Percentiles rank a stretch among this genome's conserved stretches.
These are phyloP conservation scores for Hypsizygus ulmarius DNA, from an alignment of 1,284 basidiomycete species.

Conservation along the genomic window DNA sequence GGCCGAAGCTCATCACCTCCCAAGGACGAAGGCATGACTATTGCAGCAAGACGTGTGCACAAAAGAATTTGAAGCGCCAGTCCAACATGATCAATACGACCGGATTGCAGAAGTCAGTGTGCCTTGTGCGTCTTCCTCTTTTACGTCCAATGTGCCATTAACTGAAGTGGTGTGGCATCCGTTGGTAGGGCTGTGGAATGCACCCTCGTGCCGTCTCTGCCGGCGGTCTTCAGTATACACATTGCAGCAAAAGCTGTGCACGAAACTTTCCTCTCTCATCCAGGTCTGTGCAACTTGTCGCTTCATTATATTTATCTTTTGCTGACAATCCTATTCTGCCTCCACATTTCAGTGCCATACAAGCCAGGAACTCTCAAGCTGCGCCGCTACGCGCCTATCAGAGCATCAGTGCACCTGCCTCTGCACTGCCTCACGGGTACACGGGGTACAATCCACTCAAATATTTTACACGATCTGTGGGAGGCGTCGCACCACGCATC, in stretches of 20 bases:
- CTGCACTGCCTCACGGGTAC: neutral
- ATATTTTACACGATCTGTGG: neutral
- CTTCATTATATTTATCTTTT: constrained; percentile 6
- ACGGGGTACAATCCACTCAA: neutral
- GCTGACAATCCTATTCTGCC: constrained; percentile 8
- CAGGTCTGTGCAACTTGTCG: constrained; percentile 11
- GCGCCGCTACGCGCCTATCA: no score
- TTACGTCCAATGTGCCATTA: no score
- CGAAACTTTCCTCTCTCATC: constrained; percentile 5
- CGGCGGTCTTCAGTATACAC: constrained; percentile 9
- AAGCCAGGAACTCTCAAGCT: no score
- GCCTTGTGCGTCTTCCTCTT: no score
- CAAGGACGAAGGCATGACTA: no score
- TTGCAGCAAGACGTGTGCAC: no score
- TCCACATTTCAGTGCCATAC: constrained; percentile 1
- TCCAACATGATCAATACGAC: no score
- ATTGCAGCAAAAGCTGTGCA: constrained; percentile 17
- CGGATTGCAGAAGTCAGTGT: no score
- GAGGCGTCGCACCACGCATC: constrained; percentile 28
- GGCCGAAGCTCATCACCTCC: no score
- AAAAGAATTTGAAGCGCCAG: no score
- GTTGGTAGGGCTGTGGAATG: constrained; percentile 13
- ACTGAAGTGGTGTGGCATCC: no score
- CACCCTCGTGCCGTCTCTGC: constrained; percentile 8
- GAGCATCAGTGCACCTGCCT: no score